Evolutionary conservation across 345 rosid genomes (phyloP).

Genomic region (Eutrema japonicum): DNA sequence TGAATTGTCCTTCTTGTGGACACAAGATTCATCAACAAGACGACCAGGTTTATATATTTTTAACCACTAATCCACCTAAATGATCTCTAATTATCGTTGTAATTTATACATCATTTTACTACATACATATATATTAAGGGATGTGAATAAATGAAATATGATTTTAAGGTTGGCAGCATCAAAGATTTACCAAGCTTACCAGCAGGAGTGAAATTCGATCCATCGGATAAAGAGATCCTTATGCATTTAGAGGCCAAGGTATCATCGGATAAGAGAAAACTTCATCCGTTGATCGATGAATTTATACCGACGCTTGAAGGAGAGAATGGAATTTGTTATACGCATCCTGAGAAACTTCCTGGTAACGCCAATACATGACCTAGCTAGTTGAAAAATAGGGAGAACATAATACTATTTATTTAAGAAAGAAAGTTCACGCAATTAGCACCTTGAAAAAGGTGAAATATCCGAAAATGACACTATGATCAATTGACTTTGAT

Average conservation of each 20-base stretch:
- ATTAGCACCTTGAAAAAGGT: background rate
- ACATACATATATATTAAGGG: background rate
- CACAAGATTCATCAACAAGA: slow-evolving; percentile 52
- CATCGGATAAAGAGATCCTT: slow-evolving; percentile 89
- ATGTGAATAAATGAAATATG: slow-evolving; percentile 1
- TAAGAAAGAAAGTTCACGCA: background rate
- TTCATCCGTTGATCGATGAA: slow-evolving; percentile 85
- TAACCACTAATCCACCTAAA: slow-evolving; percentile 10
- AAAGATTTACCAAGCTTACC: slow-evolving; percentile 86
- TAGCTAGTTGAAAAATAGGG: background rate
- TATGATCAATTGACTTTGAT: too few species aligned
- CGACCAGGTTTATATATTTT: slow-evolving; percentile 59
- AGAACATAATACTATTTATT: background rate
- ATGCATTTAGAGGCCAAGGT: slow-evolving; percentile 84
- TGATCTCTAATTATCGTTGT: background rate
- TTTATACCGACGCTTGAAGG: slow-evolving; percentile 89
- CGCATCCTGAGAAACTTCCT: slow-evolving; percentile 93
- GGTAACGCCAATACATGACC: slow-evolving; percentile 35
- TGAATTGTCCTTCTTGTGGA: slow-evolving; percentile 82
- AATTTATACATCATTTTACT: background rate
- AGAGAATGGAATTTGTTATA: slow-evolving; percentile 88
- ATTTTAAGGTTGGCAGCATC: slow-evolving; percentile 56
- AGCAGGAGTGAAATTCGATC: slow-evolving; percentile 94
- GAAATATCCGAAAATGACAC: background rate
- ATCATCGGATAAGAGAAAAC: slow-evolving; percentile 54